These are phyloP conservation scores for Sutorius eximius DNA, from an alignment of 1,284 basidiomycete genomes.

Conservation along the genomic window DNA sequence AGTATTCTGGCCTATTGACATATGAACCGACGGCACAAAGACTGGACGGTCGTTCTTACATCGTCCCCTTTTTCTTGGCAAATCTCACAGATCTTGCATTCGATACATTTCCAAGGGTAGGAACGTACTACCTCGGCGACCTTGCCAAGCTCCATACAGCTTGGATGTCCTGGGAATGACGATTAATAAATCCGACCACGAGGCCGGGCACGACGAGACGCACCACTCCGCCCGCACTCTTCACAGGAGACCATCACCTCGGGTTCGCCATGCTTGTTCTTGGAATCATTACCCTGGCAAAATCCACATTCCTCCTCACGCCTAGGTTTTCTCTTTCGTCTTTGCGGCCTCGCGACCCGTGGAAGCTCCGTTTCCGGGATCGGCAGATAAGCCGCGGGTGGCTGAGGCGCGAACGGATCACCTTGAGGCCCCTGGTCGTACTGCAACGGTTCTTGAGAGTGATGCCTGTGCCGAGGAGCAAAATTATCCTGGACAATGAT, in stretches of 20 bases:
- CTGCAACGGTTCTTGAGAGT: constrained; percentile 39
- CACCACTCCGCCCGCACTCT: constrained; percentile 66
- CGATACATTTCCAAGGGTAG: constrained; percentile 88
- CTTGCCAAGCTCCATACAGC: constrained; percentile 63
- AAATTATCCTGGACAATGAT: constrained; percentile 16
- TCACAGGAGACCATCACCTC: constrained; percentile 71
- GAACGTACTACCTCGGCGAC: constrained; percentile 56
- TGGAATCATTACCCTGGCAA: constrained; percentile 60
- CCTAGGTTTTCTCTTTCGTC: constrained; percentile 53
- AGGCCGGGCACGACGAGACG: constrained; percentile 24
- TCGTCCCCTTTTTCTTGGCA: constrained; percentile 88
- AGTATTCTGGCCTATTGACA: constrained; percentile 70
- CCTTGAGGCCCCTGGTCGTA: constrained; percentile 75
- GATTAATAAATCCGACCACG: constrained; percentile 26
- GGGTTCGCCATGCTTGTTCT: constrained; percentile 53
- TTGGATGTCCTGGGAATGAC: constrained; percentile 64
- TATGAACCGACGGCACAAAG: constrained; percentile 14
- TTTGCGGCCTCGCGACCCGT: constrained; percentile 44
- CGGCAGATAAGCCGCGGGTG: constrained; percentile 50
- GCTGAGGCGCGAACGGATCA: constrained; percentile 73
- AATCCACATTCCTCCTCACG: constrained; percentile 66
- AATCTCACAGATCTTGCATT: constrained; percentile 93
- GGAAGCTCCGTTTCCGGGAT: constrained; percentile 35
- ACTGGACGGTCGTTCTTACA: constrained; percentile 52
- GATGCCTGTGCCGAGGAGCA: constrained; percentile 28